Conservation (phyloP, 2,329 filamentous ascomycete species). For the Fusarium brachygibbosum region DNA sequence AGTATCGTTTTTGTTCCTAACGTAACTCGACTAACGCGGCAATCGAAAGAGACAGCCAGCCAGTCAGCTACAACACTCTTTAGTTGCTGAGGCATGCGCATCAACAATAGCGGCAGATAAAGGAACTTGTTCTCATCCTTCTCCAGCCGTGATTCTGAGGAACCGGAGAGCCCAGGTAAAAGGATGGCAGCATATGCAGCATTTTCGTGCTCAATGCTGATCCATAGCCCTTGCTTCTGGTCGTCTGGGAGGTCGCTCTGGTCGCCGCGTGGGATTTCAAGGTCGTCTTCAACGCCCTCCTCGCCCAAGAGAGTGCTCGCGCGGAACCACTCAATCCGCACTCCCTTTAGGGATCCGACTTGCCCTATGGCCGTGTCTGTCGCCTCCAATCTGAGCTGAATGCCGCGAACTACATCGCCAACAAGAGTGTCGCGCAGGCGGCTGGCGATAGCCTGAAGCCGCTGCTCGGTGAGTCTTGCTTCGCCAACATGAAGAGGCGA, state of each 20-base stretch:
- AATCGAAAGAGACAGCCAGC: conserved; percentile 68
- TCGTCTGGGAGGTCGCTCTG: conserved; percentile 42
- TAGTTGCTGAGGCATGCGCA: conserved; percentile 68
- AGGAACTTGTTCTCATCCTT: conserved; percentile 55
- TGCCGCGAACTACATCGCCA: conserved; percentile 71
- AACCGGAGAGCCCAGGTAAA: conserved; percentile 56
- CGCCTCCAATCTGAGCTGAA: conserved; percentile 65
- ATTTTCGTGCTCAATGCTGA: conserved; percentile 67
- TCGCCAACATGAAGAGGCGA: conserved; percentile 66
- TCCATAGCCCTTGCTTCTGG: conserved; percentile 55
- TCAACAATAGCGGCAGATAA: conserved; percentile 65
- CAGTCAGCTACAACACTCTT: conserved; percentile 65
- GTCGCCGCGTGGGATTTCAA: conserved; percentile 24
- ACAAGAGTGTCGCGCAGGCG: conserved; percentile 68
- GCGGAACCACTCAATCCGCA: conserved; percentile 63
- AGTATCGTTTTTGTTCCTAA: conserved; percentile 66
- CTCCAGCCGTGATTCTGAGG: background rate
- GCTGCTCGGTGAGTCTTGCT: conserved; percentile 54
- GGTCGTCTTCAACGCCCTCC: conserved; percentile 36
- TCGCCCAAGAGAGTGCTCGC: conserved; percentile 52
- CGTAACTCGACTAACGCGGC: conserved; percentile 64
- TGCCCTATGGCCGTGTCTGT: conserved; percentile 58
- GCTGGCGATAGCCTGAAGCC: conserved; percentile 61
- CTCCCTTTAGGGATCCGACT: conserved; percentile 60
- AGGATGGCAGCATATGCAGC: conserved; percentile 65